phyloP scores from a whole-genome alignment of 352 stramenopile genomes.

The Globisporangium spiculum region DNA sequence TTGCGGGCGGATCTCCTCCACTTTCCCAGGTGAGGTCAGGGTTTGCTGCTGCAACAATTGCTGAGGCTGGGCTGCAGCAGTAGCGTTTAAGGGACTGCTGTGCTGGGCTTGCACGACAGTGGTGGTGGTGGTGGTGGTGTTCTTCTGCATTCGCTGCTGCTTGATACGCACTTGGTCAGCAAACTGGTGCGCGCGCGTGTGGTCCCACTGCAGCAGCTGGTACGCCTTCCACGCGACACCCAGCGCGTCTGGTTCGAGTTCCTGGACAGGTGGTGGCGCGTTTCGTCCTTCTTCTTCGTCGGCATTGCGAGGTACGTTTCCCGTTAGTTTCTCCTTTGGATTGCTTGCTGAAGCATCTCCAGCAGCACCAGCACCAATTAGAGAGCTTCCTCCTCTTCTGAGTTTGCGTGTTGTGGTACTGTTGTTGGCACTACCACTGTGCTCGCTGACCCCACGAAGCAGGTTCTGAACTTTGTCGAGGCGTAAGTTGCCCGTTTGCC shows the following conservation, averaged over 20 bases:
- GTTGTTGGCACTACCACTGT: neutral
- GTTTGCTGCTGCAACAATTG: neutral
- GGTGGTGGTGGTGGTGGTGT: neutral
- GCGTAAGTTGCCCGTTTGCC: constrained; percentile 18
- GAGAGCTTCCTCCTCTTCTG: neutral
- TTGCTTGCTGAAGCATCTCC: neutral
- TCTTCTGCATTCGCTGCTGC: constrained; percentile 24
- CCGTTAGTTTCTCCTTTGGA: neutral
- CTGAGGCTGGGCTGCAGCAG: neutral
- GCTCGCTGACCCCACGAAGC: neutral
- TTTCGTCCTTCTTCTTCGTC: neutral
- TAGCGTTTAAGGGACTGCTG: neutral
- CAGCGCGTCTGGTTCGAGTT: constrained; percentile 25
- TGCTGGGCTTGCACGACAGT: neutral
- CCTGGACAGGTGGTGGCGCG: neutral
- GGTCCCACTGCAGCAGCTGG: constrained; percentile 36
- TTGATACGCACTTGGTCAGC: constrained; percentile 30
- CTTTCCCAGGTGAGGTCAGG: constrained; percentile 1
- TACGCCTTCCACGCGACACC: constrained; percentile 33
- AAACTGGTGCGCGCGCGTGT: constrained; percentile 31
- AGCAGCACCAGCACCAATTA: neutral
- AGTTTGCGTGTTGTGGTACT: neutral
- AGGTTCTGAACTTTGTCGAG: constrained; percentile 13
- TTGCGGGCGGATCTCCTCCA: constrained; percentile 16
- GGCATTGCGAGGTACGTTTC: neutral